Conservation (phyloP, 2,329 filamentous ascomycete species). For the Fusarium mundagurra region DNA sequence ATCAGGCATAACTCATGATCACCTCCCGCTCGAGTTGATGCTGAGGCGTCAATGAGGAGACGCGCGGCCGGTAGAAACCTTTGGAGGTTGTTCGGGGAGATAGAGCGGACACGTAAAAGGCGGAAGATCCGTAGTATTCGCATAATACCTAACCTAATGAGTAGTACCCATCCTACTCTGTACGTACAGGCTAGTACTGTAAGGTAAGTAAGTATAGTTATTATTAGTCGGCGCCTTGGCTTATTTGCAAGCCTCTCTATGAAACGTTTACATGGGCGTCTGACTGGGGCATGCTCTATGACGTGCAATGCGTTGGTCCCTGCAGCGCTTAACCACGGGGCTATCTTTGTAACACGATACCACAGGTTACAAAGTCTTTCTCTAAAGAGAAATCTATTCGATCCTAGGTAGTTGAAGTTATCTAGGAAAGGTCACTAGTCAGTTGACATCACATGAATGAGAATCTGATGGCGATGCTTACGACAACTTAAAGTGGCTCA, state of each 20-base stretch:
- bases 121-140: neutral
- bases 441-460: neutral
- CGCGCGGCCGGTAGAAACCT: slow-evolving; percentile 13
- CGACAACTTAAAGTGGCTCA: slow-evolving; percentile 21
- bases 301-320: slow-evolving; percentile 6
- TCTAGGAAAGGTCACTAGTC: neutral
- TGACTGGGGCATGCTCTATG: neutral
- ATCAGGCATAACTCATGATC: neutral
- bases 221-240: neutral
- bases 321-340: neutral
- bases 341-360: neutral
- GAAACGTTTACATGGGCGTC: neutral
- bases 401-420: neutral
- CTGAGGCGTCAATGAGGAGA: neutral
- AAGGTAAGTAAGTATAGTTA: neutral
- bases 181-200: neutral
- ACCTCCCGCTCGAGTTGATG: neutral
- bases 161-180: neutral
- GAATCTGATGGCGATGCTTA: slow-evolving; percentile 10
- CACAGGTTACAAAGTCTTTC: neutral
- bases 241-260: neutral
- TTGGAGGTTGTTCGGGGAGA: neutral
- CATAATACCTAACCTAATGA: neutral
- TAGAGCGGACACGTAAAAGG: neutral
- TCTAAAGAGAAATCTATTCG: neutral